Base-by-base conservation (phyloP, 306 rosid species). In the Prinsepia uniflora region DNA sequence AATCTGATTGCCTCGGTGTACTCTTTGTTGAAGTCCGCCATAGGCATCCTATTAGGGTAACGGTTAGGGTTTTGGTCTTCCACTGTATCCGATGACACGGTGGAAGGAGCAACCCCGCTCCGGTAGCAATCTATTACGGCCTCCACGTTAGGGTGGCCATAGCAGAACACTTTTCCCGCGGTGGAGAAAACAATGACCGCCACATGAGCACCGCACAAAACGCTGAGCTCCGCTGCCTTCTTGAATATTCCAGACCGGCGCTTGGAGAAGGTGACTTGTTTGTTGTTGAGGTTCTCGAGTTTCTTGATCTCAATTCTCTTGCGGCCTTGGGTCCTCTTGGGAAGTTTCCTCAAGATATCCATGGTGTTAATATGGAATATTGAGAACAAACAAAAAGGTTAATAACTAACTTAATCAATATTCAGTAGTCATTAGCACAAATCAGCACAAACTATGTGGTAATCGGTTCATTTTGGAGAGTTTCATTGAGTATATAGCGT, bases 211-310 rank as follows among this genome's bases (percentile, higher is more conserved):
- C 63, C 63, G 4, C 73, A 69, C 4, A 53, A 22, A 19, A 53
- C 41, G 41, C 63, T 69, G 4, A 69, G 63, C 22, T 69, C 52
- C 15, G 15, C 63, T 0, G 63, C 52, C 10, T 54, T 68, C 9
- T 68, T 68, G 72, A 68, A 69, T 18, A 69, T 41, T 6, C 63
- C 63, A 13, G 73, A 6, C 0, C 73, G 41, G 20, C 73, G 63
- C 18, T 69, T 69, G 7, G 63, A 69, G 63, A 69, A 69, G 41
- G 73, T 54, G 73, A 69, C 63, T 54, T 69, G 73, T n/a, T 54
- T 69, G 63, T 19, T 69, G 41, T 45, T 69, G 30, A 45, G 6
- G 13, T 69, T 69, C 52, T 69, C 73, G 30, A 69, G 50, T 46
- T 13, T 18, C 50, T 69, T 69, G 63, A 69, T 54, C 63, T 54